Base-by-base conservation (phyloP, 768 basidiomycete genomes). In the Phylloporus arenicola region DNA sequence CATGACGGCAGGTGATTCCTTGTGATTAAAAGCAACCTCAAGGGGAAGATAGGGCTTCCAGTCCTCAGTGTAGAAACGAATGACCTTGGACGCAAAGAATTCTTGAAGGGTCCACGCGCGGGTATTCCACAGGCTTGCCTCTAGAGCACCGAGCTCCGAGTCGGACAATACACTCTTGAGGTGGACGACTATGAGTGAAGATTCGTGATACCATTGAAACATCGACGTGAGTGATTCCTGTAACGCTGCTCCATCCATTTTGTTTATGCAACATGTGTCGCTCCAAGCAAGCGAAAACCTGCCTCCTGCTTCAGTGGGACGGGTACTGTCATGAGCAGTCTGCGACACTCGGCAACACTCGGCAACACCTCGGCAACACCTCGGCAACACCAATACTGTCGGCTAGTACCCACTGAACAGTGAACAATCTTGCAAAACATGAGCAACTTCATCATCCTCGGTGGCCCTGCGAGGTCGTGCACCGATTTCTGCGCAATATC, bases 211-310 rank as follows among this genome's bases (percentile, higher is more conserved):
- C 64, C 64, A 65, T 41, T 45, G 45, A 29, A 58, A 66, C 64
- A 65, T 67, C 0, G 64, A 64, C 6, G 45, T 48, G 2, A 65
- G 49, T 29, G 64, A 67, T 31, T 60, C 53, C 27, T 57, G 51
- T 13, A 65, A 45, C 17, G 30, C 53, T 13, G 54, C 43, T 3
- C 38, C 45, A 22, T 56, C 57, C 33, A 7, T 37, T 29, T 56
- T 64, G 50, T 64, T 53, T 29, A 64, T 62, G 19, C 62, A 64
- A 12, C 57, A 62, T 0, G 63, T 62, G 14, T 64, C 63, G 30
- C 47, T 45, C 64, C 63, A 65, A 13, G 50, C 58, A 59, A 60
- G 7, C 43, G 51, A 33, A 51, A 60, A 13, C 61, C 61, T 11
- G 45, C 49, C 16, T 60, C 51, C 16, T 42, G 42, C n/a, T n/a